Evolutionary conservation across 2,329 filamentous ascomycete species (phyloP).

Genomic region (Fonsecaea multimorphosa): DNA sequence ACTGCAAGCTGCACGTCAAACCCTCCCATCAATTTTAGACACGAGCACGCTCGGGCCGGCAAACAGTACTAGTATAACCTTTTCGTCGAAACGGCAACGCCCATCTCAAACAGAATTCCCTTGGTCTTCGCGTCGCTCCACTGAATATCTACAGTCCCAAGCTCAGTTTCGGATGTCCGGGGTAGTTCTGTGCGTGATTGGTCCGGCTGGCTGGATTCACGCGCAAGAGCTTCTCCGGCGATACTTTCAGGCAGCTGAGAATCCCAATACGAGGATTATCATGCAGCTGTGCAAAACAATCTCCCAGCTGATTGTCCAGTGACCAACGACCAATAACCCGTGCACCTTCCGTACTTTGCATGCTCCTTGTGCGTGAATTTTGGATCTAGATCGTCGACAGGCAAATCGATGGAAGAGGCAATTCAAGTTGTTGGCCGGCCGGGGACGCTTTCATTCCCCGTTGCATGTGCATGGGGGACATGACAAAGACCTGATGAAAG

Average conservation of each 20-base stretch:
- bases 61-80: neutral
- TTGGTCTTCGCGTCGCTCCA: neutral
- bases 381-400: neutral
- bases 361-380: neutral
- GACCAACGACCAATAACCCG: no score
- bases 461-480: neutral
- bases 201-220: neutral
- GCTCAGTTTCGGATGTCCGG: neutral
- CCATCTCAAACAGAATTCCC: neutral
- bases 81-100: neutral
- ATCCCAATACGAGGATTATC: neutral
- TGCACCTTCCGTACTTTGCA: neutral
- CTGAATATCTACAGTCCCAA: neutral
- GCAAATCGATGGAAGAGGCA: neutral
- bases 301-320: neutral
- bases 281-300: constrained; percentile 2
- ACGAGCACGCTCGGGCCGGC: neutral
- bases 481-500: neutral
- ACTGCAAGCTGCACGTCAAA: neutral
- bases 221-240: neutral
- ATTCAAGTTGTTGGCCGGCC: no score
- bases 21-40: neutral
- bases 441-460: neutral
- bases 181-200: neutral
- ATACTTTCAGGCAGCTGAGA: neutral